Base-by-base conservation (phyloP, 2,329 filamentous ascomycete species). In the Verticillium isaacii region DNA sequence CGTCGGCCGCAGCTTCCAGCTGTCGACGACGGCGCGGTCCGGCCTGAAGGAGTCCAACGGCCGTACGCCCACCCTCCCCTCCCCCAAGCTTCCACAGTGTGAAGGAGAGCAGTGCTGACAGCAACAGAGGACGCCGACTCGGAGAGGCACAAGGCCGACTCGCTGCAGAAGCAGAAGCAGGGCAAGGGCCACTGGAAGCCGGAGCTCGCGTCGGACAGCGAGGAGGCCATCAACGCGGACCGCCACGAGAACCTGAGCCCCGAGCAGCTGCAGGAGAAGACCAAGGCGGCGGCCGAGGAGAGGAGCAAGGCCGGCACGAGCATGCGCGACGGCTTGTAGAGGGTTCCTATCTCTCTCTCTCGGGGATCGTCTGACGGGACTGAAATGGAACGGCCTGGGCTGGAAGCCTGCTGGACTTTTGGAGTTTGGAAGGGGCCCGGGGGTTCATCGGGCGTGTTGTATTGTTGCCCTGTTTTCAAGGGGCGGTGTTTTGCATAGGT, bases 101-200 rank as follows among this genome's bases (percentile, higher is more conserved):
- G 25, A 5, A 25, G 25, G 25, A 25, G 29, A 29, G 1, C 29
- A 29, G 29, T 29, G 4, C 29, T 29, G 29, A 29, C 29, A 29
- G 29, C 5, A 29, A 71, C 73, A 65, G 75, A 72, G 58, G 69
- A 76, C 54, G 67, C 75, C 15, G 76, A 81, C 66, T 75, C 77
- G 68, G 83, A 88, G 64, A 82, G 77, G 71, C 85, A 87, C 77
- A 88, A 89, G 77, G 74, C 82, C 61, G 85, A 88, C 69, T 80
- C 80, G 29, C 76, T 89, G 54, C 63, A 81, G 66, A 93, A 93
- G 80, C 84, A 91, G 63, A 86, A 89, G 73, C 76, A 83, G 45
- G 91, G 90, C 64, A 82, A 85, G 72, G 88, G 82, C 60, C 83
- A 92, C 72, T 95, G 92, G 91, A 89, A 90, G 77, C 82, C 89